Conservation (phyloP, 345 rosid genomes). For the Pistacia vera region DNA sequence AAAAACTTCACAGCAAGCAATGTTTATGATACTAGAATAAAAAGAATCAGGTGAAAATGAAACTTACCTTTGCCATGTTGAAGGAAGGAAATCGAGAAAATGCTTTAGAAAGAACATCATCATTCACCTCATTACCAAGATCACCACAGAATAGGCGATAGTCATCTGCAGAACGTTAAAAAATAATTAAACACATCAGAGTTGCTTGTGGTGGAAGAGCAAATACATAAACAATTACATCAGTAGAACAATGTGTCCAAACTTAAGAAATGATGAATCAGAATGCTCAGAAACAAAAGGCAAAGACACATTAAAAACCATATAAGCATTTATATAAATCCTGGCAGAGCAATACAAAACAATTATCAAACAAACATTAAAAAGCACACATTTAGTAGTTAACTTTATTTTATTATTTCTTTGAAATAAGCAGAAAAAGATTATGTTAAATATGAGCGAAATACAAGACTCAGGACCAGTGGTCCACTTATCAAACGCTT, state of each 20-base stretch:
- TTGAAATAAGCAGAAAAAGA: too few relatives aligned
- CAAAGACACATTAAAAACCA: background rate
- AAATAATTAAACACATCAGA: background rate
- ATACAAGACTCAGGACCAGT: too few relatives aligned
- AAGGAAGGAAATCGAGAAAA: slow-evolving; percentile 94
- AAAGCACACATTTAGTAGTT: background rate
- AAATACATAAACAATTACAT: background rate
- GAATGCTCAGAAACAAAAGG: slow-evolving; percentile 9
- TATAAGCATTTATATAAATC: background rate
- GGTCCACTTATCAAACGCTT: too few relatives aligned
- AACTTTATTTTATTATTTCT: too few relatives aligned
- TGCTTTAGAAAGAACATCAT: slow-evolving; percentile 97
- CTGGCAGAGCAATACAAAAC: background rate
- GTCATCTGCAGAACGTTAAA: slow-evolving; percentile 65
- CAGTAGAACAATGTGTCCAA: background rate
- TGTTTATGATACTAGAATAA: slow-evolving; percentile 13
- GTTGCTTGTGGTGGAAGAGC: background rate
- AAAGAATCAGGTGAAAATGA: slow-evolving; percentile 7
- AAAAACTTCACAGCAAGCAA: slow-evolving; percentile 30
- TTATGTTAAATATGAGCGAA: too few relatives aligned
- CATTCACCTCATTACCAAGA: slow-evolving; percentile 99
- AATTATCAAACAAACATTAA: background rate
- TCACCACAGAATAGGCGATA: slow-evolving; percentile 95
- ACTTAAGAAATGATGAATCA: background rate
- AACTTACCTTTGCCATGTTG: slow-evolving; percentile 89